These are phyloP conservation scores for Prunus mongolica DNA, from an alignment of 306 rosid genomes.

Conservation along the genomic window DNA sequence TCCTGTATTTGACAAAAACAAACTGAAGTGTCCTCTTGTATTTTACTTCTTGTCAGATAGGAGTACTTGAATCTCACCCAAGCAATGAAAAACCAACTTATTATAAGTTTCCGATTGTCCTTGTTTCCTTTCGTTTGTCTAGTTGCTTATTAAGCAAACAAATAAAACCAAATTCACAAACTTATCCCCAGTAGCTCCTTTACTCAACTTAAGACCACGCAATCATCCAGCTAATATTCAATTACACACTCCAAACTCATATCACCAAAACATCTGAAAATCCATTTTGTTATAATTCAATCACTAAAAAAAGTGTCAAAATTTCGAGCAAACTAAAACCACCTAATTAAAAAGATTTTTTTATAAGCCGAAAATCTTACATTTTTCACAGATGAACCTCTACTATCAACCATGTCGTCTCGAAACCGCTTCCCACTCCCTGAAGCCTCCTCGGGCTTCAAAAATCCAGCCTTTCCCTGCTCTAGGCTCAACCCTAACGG, in stretches of 20 bases:
- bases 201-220: slow-evolving; percentile 6
- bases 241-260: neutral
- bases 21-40: neutral
- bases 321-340: neutral
- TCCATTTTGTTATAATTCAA: neutral
- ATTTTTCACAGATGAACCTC: slow-evolving; percentile 59
- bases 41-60: slow-evolving; percentile 8
- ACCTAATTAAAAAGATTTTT: neutral
- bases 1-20: neutral
- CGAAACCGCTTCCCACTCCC: slow-evolving; percentile 80
- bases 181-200: neutral
- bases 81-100: neutral
- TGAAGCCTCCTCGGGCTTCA: slow-evolving; percentile 84
- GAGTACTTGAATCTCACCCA: neutral
- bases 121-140: slow-evolving; percentile 7
- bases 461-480: slow-evolving; percentile 66
- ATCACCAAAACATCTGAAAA: neutral
- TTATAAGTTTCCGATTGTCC: slow-evolving; percentile 5
- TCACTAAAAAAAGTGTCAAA: neutral
- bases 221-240: neutral
- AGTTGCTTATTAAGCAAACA: neutral
- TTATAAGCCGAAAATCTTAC: slow-evolving; percentile 31
- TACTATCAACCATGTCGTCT: slow-evolving; percentile 56
- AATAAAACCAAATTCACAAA: neutral
- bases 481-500: slow-evolving; percentile 88